phyloP scores from a whole-genome alignment of 1,139 yeast genomes.

The Candida albicans region DNA sequence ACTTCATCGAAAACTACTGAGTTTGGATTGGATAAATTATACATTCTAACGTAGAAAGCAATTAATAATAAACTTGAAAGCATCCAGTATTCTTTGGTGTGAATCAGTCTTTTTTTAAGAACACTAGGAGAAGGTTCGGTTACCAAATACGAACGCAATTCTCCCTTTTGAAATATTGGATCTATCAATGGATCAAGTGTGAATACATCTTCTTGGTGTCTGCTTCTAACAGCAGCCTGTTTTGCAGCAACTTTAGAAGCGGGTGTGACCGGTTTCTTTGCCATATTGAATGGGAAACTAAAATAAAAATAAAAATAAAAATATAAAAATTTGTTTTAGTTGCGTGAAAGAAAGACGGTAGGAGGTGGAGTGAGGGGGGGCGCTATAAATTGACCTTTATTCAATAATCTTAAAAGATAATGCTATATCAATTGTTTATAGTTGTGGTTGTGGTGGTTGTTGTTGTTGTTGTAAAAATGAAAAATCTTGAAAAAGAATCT shows the following conservation, averaged over 20 bases:
- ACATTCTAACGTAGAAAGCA: slow-evolving; percentile 49
- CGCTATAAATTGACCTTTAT: too few species aligned
- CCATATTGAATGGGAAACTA: background rate
- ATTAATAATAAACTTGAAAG: slow-evolving; percentile 53
- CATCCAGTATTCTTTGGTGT: slow-evolving; percentile 28
- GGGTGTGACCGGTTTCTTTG: slow-evolving; percentile 2
- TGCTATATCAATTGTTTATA: too few species aligned
- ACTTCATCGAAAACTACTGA: slow-evolving; percentile 41
- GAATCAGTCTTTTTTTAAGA: slow-evolving; percentile 23
- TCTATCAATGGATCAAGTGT: slow-evolving; percentile 20
- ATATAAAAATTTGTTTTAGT: background rate
- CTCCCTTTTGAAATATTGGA: slow-evolving; percentile 32
- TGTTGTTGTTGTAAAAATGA: too few species aligned
- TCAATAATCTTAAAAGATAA: too few species aligned
- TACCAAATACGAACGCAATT: slow-evolving; percentile 27
- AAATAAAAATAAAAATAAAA: background rate
- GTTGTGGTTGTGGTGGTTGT: too few species aligned
- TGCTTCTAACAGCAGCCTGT: slow-evolving; percentile 9
- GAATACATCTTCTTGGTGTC: slow-evolving; percentile 11
- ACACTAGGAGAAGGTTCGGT: slow-evolving; percentile 25
- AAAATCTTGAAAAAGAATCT: too few species aligned
- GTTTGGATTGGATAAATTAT: slow-evolving; percentile 28
- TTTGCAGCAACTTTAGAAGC: slow-evolving; percentile 11
- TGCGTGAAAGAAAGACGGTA: background rate
- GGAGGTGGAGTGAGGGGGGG: too few species aligned